These are phyloP conservation scores for Caryopteris hybrid DNA, from an alignment of 305 asterid species.

Conservation along the genomic window DNA sequence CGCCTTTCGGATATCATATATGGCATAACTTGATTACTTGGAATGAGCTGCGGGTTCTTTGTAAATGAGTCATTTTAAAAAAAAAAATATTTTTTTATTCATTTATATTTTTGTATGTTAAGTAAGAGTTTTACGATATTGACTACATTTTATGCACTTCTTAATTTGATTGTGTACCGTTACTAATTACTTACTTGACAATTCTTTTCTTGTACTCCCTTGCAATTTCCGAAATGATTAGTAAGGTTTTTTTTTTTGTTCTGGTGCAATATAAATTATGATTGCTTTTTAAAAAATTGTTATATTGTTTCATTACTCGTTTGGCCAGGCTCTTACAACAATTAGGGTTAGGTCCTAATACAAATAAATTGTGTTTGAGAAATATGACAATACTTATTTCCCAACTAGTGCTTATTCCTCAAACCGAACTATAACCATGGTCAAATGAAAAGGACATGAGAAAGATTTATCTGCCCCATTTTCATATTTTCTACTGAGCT, in stretches of 20 bases:
- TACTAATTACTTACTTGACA: background rate
- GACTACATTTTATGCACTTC: background rate
- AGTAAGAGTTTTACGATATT: conserved; percentile 3
- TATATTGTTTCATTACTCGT: background rate
- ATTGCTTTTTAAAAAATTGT: conserved; percentile 10
- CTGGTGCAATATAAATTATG: conserved; percentile 1
- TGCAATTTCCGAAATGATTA: background rate
- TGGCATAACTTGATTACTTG: conserved; percentile 12
- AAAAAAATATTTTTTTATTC: background rate
- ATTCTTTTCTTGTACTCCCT: background rate
- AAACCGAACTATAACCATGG: background rate
- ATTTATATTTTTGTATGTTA: background rate
- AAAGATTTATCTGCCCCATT: background rate
- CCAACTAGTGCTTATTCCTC: conserved; percentile 10
- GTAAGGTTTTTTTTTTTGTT: background rate
- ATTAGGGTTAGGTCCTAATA: background rate
- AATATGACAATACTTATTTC: no score
- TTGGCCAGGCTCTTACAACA: background rate
- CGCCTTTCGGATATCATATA: conserved; percentile 7
- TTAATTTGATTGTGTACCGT: background rate
- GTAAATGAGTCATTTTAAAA: background rate
- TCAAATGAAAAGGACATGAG: background rate
- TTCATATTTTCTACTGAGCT: background rate
- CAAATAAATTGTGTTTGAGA: background rate
- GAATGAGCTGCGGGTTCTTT: conserved; percentile 1